Evolutionary conservation across 768 basidiomycete species (phyloP).

Genomic region (Trametes cingulata): DNA sequence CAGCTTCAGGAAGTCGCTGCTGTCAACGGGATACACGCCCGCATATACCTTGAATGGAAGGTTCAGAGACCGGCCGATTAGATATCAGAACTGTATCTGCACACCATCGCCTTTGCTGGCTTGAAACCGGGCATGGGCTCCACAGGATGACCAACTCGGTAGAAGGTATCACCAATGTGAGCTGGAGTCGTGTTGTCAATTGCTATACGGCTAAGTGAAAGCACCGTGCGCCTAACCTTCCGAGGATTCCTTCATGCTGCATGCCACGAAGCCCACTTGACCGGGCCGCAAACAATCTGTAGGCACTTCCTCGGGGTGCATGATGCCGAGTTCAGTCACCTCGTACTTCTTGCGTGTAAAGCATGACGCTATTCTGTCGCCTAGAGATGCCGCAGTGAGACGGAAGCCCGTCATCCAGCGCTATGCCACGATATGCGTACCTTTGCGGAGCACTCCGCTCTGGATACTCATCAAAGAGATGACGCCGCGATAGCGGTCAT

Average conservation of each 20-base stretch:
- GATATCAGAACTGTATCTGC: conserved; percentile 3
- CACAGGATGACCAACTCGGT: conserved; percentile 70
- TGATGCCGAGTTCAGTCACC: conserved; percentile 82
- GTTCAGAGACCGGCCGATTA: neutral
- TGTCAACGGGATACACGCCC: conserved; percentile 92
- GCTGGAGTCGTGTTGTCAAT: conserved; percentile 47
- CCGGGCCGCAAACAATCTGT: conserved; percentile 68
- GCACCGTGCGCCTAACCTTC: conserved; percentile 60
- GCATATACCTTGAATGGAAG: conserved; percentile 72
- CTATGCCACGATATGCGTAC: conserved; percentile 37
- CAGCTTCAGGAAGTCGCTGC: conserved; percentile 86
- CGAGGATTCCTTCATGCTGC: conserved; percentile 96
- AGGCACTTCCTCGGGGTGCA: conserved; percentile 87
- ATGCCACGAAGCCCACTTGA: conserved; percentile 87
- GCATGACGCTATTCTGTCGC: conserved; percentile 87
- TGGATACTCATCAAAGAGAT: conserved; percentile 87
- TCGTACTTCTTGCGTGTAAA: conserved; percentile 89
- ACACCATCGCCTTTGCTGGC: conserved; percentile 91
- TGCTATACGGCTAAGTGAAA: neutral
- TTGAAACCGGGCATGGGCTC: conserved; percentile 90
- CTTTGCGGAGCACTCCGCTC: conserved; percentile 79
- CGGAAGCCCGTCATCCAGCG: neutral
- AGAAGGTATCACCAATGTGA: conserved; percentile 91
- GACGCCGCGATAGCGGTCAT: conserved; percentile 94
- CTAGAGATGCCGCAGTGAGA: conserved; percentile 39